These are phyloP conservation scores for Casuarina glauca DNA, from an alignment of 306 rosid genomes.

Conservation along the genomic window DNA sequence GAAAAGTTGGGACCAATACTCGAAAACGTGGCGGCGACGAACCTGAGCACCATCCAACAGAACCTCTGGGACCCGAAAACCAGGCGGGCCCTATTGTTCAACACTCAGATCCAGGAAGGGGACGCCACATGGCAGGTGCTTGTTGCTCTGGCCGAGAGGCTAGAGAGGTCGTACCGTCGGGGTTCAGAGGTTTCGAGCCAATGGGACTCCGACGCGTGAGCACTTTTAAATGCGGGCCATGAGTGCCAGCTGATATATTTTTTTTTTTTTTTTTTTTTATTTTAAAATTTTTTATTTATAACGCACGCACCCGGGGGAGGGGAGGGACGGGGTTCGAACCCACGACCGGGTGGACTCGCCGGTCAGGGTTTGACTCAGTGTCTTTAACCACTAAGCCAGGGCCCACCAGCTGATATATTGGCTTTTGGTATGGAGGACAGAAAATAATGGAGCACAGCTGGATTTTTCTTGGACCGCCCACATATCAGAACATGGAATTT, in stretches of 20 bases:
- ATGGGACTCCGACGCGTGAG: constrained; percentile 35
- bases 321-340: no score
- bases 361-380: no score
- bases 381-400: no score
- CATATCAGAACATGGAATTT: constrained; percentile 7
- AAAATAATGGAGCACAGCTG: constrained; percentile 51
- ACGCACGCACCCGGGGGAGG: no score
- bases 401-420: constrained; percentile 9
- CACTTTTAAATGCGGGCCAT: neutral
- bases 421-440: constrained; percentile 12
- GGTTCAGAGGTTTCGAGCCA: constrained; percentile 45
- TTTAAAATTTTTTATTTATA: no score
- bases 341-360: no score
- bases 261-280: no score
- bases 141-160: constrained; percentile 39
- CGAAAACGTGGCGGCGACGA: constrained; percentile 78
- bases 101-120: constrained; percentile 49
- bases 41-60: constrained; percentile 57
- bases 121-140: constrained; percentile 96
- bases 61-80: constrained; percentile 64
- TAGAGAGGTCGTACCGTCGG: constrained; percentile 50
- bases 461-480: constrained; percentile 22
- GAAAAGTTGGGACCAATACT: constrained; percentile 56
- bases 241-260: constrained; percentile 1
- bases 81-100: constrained; percentile 60